Evolutionary conservation across 2,329 filamentous ascomycete species (phyloP).

Genomic region (Calonectria crousiana): DNA sequence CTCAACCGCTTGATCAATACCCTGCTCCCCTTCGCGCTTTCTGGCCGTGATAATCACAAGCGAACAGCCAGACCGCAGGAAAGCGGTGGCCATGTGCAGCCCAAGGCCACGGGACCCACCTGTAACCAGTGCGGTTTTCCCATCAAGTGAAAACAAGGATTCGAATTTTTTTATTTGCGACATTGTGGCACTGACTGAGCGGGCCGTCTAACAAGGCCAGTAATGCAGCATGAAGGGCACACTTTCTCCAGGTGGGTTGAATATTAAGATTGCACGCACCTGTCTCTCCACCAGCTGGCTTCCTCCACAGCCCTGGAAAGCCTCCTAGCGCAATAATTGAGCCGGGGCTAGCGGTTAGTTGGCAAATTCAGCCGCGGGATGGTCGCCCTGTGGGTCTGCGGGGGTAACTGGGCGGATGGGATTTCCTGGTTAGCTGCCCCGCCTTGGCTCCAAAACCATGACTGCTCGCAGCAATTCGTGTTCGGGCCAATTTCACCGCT

Average conservation of each 20-base stretch:
- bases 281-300: background rate
- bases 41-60: conserved; percentile 81
- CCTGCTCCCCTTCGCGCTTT: conserved; percentile 70
- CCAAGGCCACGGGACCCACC: conserved; percentile 65
- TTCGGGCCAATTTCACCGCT: conserved; percentile 1
- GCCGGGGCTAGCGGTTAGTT: conserved; percentile 24
- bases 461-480: background rate
- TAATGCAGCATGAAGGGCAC: background rate
- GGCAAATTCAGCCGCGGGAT: conserved; percentile 18
- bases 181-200: conserved; percentile 34
- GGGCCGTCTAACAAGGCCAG: background rate
- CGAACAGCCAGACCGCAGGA: conserved; percentile 77
- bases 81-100: conserved; percentile 73
- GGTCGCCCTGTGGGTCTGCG: conserved; percentile 11
- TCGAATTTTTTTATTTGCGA: conserved; percentile 46
- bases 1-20: conserved; percentile 69
- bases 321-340: background rate
- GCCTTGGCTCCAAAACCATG: conserved; percentile 7
- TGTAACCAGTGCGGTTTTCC: conserved; percentile 61
- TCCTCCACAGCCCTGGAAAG: background rate
- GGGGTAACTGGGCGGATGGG: conserved; percentile 1
- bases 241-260: background rate
- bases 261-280: background rate
- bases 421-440: conserved; percentile 18
- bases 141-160: conserved; percentile 47